These are phyloP conservation scores for Trichothecium roseum DNA, from an alignment of 2,329 filamentous ascomycete species.

Conservation along the genomic window DNA sequence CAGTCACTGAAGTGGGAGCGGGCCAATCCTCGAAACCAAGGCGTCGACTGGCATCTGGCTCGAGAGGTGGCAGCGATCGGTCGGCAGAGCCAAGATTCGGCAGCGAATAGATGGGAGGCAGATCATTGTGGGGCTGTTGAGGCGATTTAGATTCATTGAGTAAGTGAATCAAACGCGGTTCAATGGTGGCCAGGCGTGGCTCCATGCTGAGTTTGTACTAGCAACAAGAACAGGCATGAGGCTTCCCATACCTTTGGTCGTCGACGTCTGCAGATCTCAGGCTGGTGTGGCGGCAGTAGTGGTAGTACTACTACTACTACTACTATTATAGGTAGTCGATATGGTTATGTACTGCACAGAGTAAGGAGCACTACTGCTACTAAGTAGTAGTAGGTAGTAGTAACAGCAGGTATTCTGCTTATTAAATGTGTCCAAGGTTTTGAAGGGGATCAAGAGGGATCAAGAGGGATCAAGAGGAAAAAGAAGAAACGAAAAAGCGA, in stretches of 20 bases:
- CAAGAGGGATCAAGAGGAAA: conserved; percentile 6
- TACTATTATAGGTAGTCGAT: too few relatives aligned
- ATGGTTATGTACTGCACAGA: too few relatives aligned
- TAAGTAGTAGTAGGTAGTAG: conserved; percentile 1
- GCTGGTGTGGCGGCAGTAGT: too few relatives aligned
- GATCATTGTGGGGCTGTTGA: conserved; percentile 37
- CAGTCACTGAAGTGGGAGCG: conserved; percentile 1
- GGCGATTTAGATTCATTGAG: conserved; percentile 46
- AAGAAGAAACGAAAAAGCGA: neutral
- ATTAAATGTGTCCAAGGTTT: conserved; percentile 1
- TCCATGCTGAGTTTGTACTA: conserved; percentile 2
- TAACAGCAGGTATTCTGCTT: too few relatives aligned
- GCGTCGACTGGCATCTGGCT: conserved; percentile 34
- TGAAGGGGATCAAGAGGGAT: conserved; percentile 3
- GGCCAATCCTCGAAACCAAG: conserved; percentile 17
- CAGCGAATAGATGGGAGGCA: conserved; percentile 42
- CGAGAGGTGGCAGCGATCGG: conserved; percentile 40
- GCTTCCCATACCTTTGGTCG: too few relatives aligned
- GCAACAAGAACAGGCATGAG: too few relatives aligned
- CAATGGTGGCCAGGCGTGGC: conserved; percentile 53
- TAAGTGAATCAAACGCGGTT: conserved; percentile 56
- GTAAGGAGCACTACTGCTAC: too few relatives aligned
- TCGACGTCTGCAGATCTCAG: too few relatives aligned
- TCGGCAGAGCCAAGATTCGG: conserved; percentile 31
- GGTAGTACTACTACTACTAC: too few relatives aligned